Conservation (phyloP, 164 flowering plant species). For the Macadamia tetraphylla region DNA sequence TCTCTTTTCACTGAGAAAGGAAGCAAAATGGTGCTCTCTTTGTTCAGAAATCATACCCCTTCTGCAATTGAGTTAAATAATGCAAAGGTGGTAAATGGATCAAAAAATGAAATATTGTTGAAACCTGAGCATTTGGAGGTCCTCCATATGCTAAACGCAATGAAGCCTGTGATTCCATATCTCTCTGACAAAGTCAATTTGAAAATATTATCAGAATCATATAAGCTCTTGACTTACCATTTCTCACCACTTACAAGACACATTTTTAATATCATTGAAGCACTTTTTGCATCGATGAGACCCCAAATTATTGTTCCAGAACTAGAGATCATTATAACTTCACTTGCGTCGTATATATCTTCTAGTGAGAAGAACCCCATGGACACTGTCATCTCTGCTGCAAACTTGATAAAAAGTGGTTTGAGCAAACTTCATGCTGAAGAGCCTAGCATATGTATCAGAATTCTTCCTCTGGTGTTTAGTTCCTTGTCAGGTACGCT, state of each 20-base stretch:
- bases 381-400: slow-evolving; percentile 57
- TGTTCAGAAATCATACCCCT: slow-evolving; percentile 41
- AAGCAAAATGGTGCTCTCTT: slow-evolving; percentile 43
- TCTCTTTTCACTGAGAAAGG: slow-evolving; percentile 40
- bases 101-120: slow-evolving; percentile 22
- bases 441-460: slow-evolving; percentile 33
- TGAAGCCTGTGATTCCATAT: slow-evolving; percentile 44
- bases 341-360: slow-evolving; percentile 51
- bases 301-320: slow-evolving; percentile 28
- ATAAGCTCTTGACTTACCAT: slow-evolving; percentile 32
- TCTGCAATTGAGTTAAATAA: slow-evolving; percentile 32
- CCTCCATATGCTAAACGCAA: slow-evolving; percentile 54
- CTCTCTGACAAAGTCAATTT: slow-evolving; percentile 38
- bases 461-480: slow-evolving; percentile 43
- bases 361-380: slow-evolving; percentile 43
- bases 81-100: slow-evolving; percentile 25
- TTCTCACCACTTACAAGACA: slow-evolving; percentile 57
- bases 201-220: slow-evolving; percentile 33
- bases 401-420: slow-evolving; percentile 36
- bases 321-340: slow-evolving; percentile 35
- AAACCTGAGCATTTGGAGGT: slow-evolving; percentile 51
- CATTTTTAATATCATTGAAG: slow-evolving; percentile 40
- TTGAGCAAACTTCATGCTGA: slow-evolving; percentile 35
- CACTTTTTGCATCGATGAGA: slow-evolving; percentile 29
- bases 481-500: slow-evolving; percentile 55